Base-by-base conservation (phyloP, 2,329 filamentous ascomycete species). In the Sphaerulina vaccinii region DNA sequence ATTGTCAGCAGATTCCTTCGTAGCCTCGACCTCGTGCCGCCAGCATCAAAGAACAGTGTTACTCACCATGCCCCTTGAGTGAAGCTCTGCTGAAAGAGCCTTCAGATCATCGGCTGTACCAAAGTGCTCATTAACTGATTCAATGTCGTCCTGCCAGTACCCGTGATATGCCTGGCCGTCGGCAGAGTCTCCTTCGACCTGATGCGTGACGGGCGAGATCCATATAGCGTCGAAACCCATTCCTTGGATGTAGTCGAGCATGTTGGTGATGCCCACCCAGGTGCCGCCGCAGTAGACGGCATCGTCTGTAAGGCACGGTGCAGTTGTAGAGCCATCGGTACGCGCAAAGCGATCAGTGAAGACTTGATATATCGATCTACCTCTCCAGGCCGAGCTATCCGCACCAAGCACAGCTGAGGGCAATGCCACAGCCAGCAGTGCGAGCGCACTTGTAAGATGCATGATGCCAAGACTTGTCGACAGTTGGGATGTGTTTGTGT, bases 191-290 rank as follows among this genome's bases (percentile, higher is more conserved):
- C 60, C 51, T 6, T 73, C 66, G 16, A 76, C 62, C 44, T 76
- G 71, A 37, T 69, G 62, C 1, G 80, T 75, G n/a, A 83, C 72
- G 0, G 80, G 81, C 1, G 79, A 81, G 55, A 83, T 81, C 77
- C 73, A 76, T 33, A 62, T 52, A 24, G 60, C 61, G 40, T 65
- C 62, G 52, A 64, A 65, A 27, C 60, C 63, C 79, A 63, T 60
- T 39, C 75, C 75, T 61, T 81, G 73, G 64, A 85, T 84, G 64
- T 85, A 85, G 65, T 84, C 82, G 35, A 85, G 74, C 55, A 80
- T 75, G 54, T 79, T 74, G 58, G 78, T 73, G 23, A 86, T 73
- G 5, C 83, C 83, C 46, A 72, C 67, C 62, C 79, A 86, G 1
- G 79, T 81, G 13, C 83, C 83, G 35, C 81, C 81, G 58, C 83